These are phyloP conservation scores for Pontederia crassipes DNA, from an alignment of 176 grass and related monocot species.

Conservation along the genomic window DNA sequence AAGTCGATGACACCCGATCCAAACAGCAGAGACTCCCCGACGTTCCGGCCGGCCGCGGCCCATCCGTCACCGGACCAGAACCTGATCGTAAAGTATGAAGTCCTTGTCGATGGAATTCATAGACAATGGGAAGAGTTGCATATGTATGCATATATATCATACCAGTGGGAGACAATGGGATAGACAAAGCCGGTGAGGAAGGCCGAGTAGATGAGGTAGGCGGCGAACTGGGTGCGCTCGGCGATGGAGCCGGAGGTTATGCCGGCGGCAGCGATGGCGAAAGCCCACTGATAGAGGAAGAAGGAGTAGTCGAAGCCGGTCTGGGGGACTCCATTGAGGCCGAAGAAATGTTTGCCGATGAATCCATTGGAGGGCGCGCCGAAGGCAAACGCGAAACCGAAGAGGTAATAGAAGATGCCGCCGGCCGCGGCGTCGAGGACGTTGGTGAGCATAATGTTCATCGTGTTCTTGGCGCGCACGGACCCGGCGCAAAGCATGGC, in stretches of 20 bases:
- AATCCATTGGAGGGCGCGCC: conserved; percentile 25
- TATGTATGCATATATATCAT: background rate
- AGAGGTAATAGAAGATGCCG: conserved; percentile 28
- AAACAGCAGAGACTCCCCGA: background rate
- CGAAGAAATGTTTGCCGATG: conserved; percentile 28
- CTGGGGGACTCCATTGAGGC: conserved; percentile 9
- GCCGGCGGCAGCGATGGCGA: conserved; percentile 26
- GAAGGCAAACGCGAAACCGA: conserved; percentile 32
- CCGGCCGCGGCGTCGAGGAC: conserved; percentile 21
- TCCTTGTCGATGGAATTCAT: too few relatives aligned
- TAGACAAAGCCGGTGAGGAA: conserved; percentile 38
- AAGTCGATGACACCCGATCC: conserved; percentile 4
- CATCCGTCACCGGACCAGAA: conserved; percentile 8
- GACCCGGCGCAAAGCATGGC: conserved; percentile 33
- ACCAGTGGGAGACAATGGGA: conserved; percentile 33
- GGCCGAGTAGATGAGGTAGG: conserved; percentile 29
- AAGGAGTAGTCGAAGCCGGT: conserved; percentile 25
- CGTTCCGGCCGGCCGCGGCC: background rate
- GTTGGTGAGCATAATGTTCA: conserved; percentile 35
- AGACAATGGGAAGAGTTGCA: background rate
- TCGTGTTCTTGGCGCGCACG: conserved; percentile 22
- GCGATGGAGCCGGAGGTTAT: conserved; percentile 34
- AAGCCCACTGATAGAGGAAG: conserved; percentile 36
- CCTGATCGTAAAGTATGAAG: background rate
- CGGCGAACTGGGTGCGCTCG: conserved; percentile 26